Evolutionary conservation across 768 basidiomycete species (phyloP), one percentile per base, ranked within the genome.

Genomic region (Postia placenta): DNA sequence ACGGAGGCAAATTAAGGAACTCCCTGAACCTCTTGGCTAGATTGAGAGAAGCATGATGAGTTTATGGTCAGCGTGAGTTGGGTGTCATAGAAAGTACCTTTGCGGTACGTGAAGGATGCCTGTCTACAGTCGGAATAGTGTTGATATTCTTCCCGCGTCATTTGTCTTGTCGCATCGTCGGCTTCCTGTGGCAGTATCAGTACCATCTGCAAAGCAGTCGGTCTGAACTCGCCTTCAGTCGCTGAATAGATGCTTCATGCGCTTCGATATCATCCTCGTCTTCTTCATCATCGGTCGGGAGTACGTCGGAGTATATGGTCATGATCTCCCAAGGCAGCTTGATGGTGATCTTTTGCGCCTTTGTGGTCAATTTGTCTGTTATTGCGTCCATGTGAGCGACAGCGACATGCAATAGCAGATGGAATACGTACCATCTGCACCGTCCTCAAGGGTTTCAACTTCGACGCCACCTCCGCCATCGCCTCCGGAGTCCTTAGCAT

Each of bases 71-170:
- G 24, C 26, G 48, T 14, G 11, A 23, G 42, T 44, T 22, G 3
- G 48, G 20, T 36, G 23, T 33, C 65, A n/a, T n/a, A n/a, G n/a
- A n/a, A n/a, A 70, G 26, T 39, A 90, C 93, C 87, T 83, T 97
- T 98, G 47, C 93, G 83, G 65, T 94, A 96, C 0, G 94, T 96
- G 65, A 97, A 98, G 14, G 91, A 91, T 0, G 94, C 94, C 65
- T 96, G 94, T 50, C 94, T 80, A 69, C 93, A 96, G 64, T 95
- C 92, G 2, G 93, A 93, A 63, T 96, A 96, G 62, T 93, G 92
- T 51, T 94, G 88, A 64, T 97, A 98, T 60, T 97, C 92, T 64
- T 97, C 94, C 58, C 89, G 78, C 6, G 92, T 94, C 94, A 97
- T 98, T 68, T 91, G 82, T 39, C 90, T 78, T 1, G 94, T 97